Evolutionary conservation across 768 basidiomycete species (phyloP), one percentile per base, ranked within the genome.

Genomic region (Phaeotremella skinneri): DNA sequence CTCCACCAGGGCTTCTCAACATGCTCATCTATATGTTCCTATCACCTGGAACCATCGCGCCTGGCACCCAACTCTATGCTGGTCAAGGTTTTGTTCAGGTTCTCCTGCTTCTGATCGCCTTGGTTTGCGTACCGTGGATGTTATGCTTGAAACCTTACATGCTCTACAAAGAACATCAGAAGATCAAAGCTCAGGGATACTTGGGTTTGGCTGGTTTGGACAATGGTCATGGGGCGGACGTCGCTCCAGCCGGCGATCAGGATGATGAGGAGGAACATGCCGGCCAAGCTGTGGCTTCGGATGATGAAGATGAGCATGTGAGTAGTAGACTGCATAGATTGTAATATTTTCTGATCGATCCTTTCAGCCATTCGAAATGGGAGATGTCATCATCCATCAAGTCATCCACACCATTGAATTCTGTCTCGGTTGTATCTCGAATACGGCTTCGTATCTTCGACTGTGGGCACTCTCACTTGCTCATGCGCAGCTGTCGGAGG

Each of bases 331-430:
- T 60, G 67, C 34, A 62, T 73, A 48, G 59, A 49, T 47, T 7
- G n/a, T 1, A 9, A 5, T 6, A 2, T 49, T 11, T 73, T 87
- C 23, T 17, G 20, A 47, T 52, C 16, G 52, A 57, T 25, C 29
- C 27, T 32, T 39, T 83, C 85, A 91, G 79, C 82, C 89, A 49
- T 90, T 93, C 75, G 91, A 96, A 72, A 90, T 97, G 78, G 81
- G 91, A 72, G 96, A 99, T 78, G 85, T 96, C 58, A 84, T 96
- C 23, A 89, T 98, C 59, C 94, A 99, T 79, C 96, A 99, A 78
- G 82, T 96, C 62, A 99, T 99, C 72, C 96, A 98, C 79, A 94
- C 92, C 25, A 97, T 99, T 78, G 96, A 99, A 80, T 99, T 98
- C 79, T 99, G 96, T 75, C 85, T 99, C 31, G 96, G 94, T 5